Base-by-base conservation (phyloP, 768 basidiomycete species). In the Tulasnella sp. region DNA sequence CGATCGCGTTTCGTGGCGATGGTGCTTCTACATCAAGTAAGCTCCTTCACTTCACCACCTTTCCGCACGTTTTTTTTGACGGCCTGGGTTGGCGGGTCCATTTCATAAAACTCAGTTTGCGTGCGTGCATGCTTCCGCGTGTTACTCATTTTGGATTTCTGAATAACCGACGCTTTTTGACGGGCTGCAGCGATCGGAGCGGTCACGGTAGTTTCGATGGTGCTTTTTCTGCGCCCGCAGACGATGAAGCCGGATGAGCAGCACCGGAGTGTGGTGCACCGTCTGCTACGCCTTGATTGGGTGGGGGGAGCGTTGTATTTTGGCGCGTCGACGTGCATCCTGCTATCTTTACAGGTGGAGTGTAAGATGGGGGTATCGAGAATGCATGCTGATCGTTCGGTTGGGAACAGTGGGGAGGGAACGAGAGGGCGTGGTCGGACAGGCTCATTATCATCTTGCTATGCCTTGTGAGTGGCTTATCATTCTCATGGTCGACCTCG, bases 361-460 rank as follows among this genome's bases (percentile, higher is more conserved):
- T n/a, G n/a, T n/a, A n/a, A n/a, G n/a, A n/a, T n/a, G n/a, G n/a
- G n/a, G n/a, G n/a, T n/a, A n/a, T n/a, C n/a, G n/a, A n/a, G n/a
- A n/a, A n/a, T n/a, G n/a, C n/a, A n/a, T n/a, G n/a, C n/a, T n/a
- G n/a, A n/a, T n/a, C n/a, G n/a, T n/a, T n/a, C n/a, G 11, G 11
- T 17, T 39, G 36, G 17, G 9, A 25, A 43, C n/a, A 70, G 39
- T 71, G 69, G 68, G 73, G 73, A n/a, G 73, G 73, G 1, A 70
- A 70, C 59, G 57, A 65, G n/a, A 69, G 71, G 54, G 65, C 71
- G 0, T 75, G 72, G 72, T 56, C 57, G 48, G 66, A 68, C 45
- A 66, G 60, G 2, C 58, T 61, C 9, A 71, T 69, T 57, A 67
- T 74, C 43, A 69, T 67, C 14, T 65, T 64, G 40, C 60, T 58